Percentiles rank a stretch among this genome's conserved stretches.
These are phyloP conservation scores for Neurospora sublineolata DNA, from an alignment of 495 filamentous ascomycete genomes.

Conservation along the genomic window DNA sequence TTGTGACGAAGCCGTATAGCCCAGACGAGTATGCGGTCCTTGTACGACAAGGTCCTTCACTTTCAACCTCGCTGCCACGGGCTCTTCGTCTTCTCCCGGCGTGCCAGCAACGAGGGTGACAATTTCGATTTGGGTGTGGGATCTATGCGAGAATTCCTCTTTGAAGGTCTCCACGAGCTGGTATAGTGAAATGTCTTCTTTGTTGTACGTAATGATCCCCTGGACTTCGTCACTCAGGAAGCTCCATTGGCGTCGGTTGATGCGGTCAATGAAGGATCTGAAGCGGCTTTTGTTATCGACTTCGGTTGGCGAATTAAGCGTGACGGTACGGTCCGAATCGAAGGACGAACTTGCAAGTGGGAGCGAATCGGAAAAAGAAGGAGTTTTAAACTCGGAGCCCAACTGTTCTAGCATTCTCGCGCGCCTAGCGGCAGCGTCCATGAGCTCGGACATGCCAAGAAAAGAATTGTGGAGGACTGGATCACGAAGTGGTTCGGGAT, in stretches of 20 bases:
- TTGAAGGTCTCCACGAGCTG: conserved; percentile 12
- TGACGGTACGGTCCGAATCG: neutral
- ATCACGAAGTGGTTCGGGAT: neutral
- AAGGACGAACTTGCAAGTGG: neutral
- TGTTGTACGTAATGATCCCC: conserved; percentile 12
- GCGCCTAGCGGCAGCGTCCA: neutral
- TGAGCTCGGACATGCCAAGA: neutral
- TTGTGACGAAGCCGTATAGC: neutral
- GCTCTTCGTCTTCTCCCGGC: neutral
- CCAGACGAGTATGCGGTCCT: neutral
- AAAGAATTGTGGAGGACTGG: neutral
- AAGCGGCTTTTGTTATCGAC: conserved; percentile 8
- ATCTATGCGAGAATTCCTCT: conserved; percentile 7
- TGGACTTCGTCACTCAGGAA: conserved; percentile 6
- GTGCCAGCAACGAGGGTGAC: conserved; percentile 9
- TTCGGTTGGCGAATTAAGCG: conserved; percentile 1
- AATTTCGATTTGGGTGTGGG: conserved; percentile 10
- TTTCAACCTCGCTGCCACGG: conserved; percentile 6
- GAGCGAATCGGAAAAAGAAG: neutral
- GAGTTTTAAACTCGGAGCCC: neutral
- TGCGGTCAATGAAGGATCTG: conserved; percentile 9
- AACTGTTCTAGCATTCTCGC: neutral
- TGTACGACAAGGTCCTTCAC: conserved; percentile 2
- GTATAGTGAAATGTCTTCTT: conserved; percentile 12
- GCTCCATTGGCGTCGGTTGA: conserved; percentile 12